A percentile compares a stretch with the other conserved stretches of the same genome.
Conservation (phyloP, 352 stramenopile genomes). For the Pythium volutum region DNA sequence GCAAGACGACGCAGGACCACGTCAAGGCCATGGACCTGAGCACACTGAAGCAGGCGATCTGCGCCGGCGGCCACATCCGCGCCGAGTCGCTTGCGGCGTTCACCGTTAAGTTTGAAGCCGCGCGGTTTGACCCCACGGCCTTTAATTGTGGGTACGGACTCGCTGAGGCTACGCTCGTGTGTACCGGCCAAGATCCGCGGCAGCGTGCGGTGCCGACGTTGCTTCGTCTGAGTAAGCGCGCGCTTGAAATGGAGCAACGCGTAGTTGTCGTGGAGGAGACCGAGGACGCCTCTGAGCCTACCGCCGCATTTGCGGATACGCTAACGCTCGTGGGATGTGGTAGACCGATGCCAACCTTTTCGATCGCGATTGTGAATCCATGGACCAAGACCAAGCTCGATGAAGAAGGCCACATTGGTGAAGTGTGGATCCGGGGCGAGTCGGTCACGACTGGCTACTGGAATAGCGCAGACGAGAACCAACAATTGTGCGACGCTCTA, state of each 20-base stretch:
- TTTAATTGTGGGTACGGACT: constrained; percentile 84
- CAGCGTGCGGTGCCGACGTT: constrained; percentile 52
- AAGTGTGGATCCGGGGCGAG: constrained; percentile 92
- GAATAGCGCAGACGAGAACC: constrained; percentile 60
- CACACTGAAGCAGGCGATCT: constrained; percentile 72
- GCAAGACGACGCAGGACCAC: constrained; percentile 72
- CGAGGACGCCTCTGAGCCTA: constrained; percentile 20
- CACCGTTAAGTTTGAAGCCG: constrained; percentile 50
- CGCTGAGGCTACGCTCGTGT: constrained; percentile 80
- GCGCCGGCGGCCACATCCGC: constrained; percentile 77
- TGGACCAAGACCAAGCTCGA: constrained; percentile 44
- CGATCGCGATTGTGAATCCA: constrained; percentile 61
- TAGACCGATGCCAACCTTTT: constrained; percentile 74
- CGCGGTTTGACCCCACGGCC: constrained; percentile 63
- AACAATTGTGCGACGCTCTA: constrained; percentile 64
- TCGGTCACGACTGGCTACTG: constrained; percentile 74
- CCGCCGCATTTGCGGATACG: constrained; percentile 30
- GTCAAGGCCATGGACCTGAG: constrained; percentile 58
- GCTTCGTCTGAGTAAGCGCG: constrained; percentile 59
- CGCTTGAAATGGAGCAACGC: constrained; percentile 53
- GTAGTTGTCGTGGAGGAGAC: constrained; percentile 34
- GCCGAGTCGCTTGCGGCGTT: constrained; percentile 75
- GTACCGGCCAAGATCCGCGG: constrained; percentile 60
- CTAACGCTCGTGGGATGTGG: constrained; percentile 79
- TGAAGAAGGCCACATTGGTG: constrained; percentile 66